Conservation (phyloP, 495 filamentous ascomycete genomes). For the Podospora conica region DNA sequence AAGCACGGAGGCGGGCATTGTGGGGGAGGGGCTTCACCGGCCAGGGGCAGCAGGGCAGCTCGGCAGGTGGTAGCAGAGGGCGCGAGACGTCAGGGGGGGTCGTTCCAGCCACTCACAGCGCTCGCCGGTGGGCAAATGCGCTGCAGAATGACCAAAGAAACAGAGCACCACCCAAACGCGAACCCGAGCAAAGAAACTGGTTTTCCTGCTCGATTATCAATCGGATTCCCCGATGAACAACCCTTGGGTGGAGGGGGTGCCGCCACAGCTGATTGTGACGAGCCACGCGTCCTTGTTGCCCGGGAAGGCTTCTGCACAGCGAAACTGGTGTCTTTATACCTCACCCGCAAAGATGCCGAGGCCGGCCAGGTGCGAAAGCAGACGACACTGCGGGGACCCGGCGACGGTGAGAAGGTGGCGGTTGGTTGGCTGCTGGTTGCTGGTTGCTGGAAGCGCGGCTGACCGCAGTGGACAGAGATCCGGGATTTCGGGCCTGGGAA, state of each 20-base stretch:
- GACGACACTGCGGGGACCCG: conserved; percentile 3
- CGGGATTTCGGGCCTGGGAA: not conserved
- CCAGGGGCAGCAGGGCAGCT: not conserved
- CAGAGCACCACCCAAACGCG: conserved; percentile 1
- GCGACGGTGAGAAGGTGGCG: not conserved
- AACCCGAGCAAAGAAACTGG: conserved; percentile 12
- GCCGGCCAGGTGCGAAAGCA: conserved; percentile 4
- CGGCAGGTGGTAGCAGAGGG: conserved; percentile 16
- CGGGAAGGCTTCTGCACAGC: not conserved
- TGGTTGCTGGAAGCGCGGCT: conserved; percentile 5
- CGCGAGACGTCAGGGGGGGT: conserved; percentile 16
- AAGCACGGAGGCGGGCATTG: conserved; percentile 30
- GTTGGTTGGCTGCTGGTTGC: conserved; percentile 5
- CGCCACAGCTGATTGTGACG: conserved; percentile 15
- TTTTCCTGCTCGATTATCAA: conserved; percentile 13
- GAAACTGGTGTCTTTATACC: not conserved
- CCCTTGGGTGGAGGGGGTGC: conserved; percentile 5
- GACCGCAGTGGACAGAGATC: not conserved
- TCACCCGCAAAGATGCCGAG: not conserved
- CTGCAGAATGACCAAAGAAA: conserved; percentile 17
- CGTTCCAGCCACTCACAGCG: conserved; percentile 12
- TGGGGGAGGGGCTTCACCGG: conserved; percentile 8
- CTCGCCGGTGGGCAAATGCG: conserved; percentile 4
- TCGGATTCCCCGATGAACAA: conserved; percentile 16
- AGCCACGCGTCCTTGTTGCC: conserved; percentile 1